phyloP scores from a whole-genome alignment of 2,329 filamentous ascomycete species.

The Dactylellina drechsleri region DNA sequence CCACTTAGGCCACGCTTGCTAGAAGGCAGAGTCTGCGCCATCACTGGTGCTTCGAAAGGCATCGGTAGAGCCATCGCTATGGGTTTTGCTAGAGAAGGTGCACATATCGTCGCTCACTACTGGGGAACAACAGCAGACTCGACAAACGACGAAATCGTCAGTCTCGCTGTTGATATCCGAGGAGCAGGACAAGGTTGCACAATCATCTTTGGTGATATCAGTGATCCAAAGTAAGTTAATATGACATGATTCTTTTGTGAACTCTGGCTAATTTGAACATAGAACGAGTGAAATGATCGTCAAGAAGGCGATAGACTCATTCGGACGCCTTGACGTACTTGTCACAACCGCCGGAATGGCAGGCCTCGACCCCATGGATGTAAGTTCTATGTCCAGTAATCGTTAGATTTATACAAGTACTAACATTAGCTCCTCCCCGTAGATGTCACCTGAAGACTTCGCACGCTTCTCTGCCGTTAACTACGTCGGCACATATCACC shows the following conservation, averaged over 20 bases:
- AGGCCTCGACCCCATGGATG: slow-evolving; percentile 50
- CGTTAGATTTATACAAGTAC: background rate
- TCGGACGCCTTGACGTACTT: slow-evolving; percentile 75
- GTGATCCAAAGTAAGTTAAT: slow-evolving; percentile 56
- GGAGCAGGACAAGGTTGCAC: slow-evolving; percentile 58
- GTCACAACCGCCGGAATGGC: slow-evolving; percentile 67
- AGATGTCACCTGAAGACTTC: slow-evolving; percentile 49
- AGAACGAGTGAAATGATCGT: slow-evolving; percentile 58
- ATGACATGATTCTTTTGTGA: background rate
- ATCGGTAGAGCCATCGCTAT: slow-evolving; percentile 76
- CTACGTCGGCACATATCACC: slow-evolving; percentile 58
- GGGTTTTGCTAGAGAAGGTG: slow-evolving; percentile 73
- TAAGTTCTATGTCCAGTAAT: slow-evolving; percentile 14
- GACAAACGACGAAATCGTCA: slow-evolving; percentile 59
- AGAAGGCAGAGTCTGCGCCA: slow-evolving; percentile 63
- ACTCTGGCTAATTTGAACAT: slow-evolving; percentile 12
- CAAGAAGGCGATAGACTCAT: slow-evolving; percentile 57
- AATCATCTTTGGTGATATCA: slow-evolving; percentile 58
- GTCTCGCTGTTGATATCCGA: slow-evolving; percentile 58
- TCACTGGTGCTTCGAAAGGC: slow-evolving; percentile 76
- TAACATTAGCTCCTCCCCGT: background rate
- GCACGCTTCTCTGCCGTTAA: slow-evolving; percentile 56
- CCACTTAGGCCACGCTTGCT: slow-evolving; percentile 57
- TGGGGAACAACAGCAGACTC: slow-evolving; percentile 57
- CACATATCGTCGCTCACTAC: slow-evolving; percentile 60